These are phyloP conservation scores for Verticillium longisporum DNA, from an alignment of 2,329 filamentous ascomycete species.

Conservation along the genomic window DNA sequence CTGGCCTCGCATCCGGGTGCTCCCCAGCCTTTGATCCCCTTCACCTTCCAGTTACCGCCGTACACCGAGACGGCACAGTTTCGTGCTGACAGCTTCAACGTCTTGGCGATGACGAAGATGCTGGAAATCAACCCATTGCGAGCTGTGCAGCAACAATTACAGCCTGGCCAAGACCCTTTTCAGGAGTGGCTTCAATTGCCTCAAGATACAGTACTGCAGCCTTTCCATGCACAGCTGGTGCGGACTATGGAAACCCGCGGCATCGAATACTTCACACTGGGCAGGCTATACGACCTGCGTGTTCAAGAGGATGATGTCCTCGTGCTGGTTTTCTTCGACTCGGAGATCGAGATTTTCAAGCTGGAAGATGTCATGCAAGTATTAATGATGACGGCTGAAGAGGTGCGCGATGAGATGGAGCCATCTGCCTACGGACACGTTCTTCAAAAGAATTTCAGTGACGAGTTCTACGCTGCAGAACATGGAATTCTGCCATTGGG, in stretches of 20 bases:
- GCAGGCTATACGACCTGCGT: constrained; percentile 3
- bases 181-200: neutral
- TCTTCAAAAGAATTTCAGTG: neutral
- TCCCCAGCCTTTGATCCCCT: neutral
- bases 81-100: neutral
- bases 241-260: neutral
- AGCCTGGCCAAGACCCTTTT: neutral
- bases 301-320: neutral
- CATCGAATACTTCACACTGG: constrained; percentile 1
- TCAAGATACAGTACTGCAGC: neutral
- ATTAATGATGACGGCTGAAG: neutral
- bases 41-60: constrained; percentile 3
- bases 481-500: neutral
- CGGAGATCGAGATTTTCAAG: constrained; percentile 2
- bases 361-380: neutral
- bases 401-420: neutral
- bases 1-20: neutral
- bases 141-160: neutral
- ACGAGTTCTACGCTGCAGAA: neutral
- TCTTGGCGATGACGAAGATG: neutral
- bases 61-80: neutral
- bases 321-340: neutral
- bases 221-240: neutral
- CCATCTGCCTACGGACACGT: neutral
- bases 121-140: neutral